Evolutionary conservation across 345 rosid species (phyloP).

Genomic region (Syzygium aromaticum): DNA sequence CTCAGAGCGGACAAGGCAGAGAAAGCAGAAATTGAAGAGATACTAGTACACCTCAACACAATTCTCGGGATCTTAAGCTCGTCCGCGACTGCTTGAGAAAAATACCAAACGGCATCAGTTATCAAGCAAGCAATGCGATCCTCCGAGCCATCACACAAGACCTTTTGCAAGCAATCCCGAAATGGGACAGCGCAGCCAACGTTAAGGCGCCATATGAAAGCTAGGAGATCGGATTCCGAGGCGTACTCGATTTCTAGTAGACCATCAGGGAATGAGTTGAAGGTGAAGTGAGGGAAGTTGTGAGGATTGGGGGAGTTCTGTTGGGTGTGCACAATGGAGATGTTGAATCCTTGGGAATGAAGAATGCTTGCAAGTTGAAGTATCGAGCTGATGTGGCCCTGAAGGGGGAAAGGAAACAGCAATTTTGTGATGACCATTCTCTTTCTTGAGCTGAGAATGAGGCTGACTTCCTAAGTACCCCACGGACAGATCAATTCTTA

Average conservation of each 20-base stretch:
- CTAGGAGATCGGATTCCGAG: slow-evolving; percentile 2
- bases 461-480: background rate
- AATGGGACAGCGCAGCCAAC: slow-evolving; percentile 24
- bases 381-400: slow-evolving; percentile 60
- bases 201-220: slow-evolving; percentile 19
- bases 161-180: slow-evolving; percentile 19
- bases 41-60: slow-evolving; percentile 29
- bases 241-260: slow-evolving; percentile 1
- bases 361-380: slow-evolving; percentile 51
- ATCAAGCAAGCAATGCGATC: slow-evolving; percentile 34
- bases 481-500: background rate
- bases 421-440: slow-evolving; percentile 12
- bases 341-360: slow-evolving; percentile 42
- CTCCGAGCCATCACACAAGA: slow-evolving; percentile 5
- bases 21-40: slow-evolving; percentile 21
- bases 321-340: slow-evolving; percentile 37
- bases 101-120: slow-evolving; percentile 37
- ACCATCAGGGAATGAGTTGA: slow-evolving; percentile 24
- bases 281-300: slow-evolving; percentile 38
- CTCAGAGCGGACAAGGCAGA: slow-evolving; percentile 11
- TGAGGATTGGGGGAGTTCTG: slow-evolving; percentile 43
- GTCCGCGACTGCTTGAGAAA: slow-evolving; percentile 22
- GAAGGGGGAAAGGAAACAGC: slow-evolving; percentile 47
- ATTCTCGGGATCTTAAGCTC: slow-evolving; percentile 30
- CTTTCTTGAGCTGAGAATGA: background rate